Percentiles rank a stretch among this genome's conserved stretches.
phyloP scores from a whole-genome alignment of 352 stramenopile genomes.

The Thraustochytrium striatum region DNA sequence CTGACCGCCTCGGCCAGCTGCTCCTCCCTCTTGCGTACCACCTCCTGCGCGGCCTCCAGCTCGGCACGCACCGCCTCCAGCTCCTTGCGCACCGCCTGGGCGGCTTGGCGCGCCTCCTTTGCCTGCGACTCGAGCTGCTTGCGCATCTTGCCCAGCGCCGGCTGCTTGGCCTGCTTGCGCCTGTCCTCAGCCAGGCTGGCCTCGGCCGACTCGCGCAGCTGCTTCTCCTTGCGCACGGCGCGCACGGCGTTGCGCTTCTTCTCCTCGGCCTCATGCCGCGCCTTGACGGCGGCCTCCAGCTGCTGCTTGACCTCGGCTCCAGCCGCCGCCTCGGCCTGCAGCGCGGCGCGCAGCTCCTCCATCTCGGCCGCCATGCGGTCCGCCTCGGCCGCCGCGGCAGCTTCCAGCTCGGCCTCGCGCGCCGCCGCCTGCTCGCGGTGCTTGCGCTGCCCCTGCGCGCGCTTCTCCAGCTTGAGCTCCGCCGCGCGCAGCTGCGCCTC shows the following conservation, averaged over 20 bases:
- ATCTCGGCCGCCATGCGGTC: background rate
- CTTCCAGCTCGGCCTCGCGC: background rate
- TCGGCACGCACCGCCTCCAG: constrained; percentile 48
- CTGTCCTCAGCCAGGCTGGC: background rate
- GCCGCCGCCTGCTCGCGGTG: background rate
- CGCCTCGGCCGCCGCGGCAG: too few relatives aligned
- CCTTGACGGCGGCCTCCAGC: constrained; percentile 4
- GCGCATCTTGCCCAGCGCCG: background rate
- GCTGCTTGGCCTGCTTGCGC: constrained; percentile 20
- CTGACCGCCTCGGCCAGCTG: background rate
- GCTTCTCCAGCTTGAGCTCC: constrained; percentile 3
- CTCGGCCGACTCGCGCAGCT: constrained; percentile 23
- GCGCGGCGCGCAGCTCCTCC: background rate
- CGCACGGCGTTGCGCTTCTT: constrained; percentile 40
- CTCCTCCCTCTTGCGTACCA: background rate
- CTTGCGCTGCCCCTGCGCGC: background rate
- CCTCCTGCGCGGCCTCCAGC: background rate
- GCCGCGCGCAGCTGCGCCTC: constrained; percentile 10
- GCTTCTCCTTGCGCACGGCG: constrained; percentile 7
- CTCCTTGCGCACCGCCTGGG: background rate
- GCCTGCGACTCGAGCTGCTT: constrained; percentile 1
- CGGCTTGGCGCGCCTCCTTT: background rate
- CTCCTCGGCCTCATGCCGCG: constrained; percentile 16
- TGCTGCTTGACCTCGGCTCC: background rate
- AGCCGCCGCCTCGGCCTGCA: background rate